These are phyloP conservation scores for Dictyostelium discoideum DNA, from an alignment of 78 protist genomes.

Conservation along the genomic window dicty_2.7 NC_007090.3:3421501-3422000, in stretches of 20 bases:
- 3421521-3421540: too few species aligned
- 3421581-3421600: too few species aligned
- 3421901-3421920: neutral
- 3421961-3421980: slow-evolving; percentile 8
- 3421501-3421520: too few species aligned
- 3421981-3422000: neutral
- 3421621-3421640: too few species aligned
- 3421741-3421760: neutral
- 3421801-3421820: slow-evolving; percentile 28
- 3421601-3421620: too few species aligned
- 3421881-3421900: neutral
- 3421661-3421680: too few species aligned
- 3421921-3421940: slow-evolving; percentile 47
- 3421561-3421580: too few species aligned
- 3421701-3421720: neutral
- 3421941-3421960: slow-evolving; percentile 50
- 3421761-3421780: neutral
- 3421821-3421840: slow-evolving; percentile 44
- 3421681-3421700: too few species aligned
- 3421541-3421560: too few species aligned
- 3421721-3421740: neutral
- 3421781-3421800: slow-evolving; percentile 22
- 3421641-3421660: too few species aligned
- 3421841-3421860: neutral
- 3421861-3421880: neutral